Conservation (phyloP, 306 rosid genomes). For the Quercus dentata region DNA sequence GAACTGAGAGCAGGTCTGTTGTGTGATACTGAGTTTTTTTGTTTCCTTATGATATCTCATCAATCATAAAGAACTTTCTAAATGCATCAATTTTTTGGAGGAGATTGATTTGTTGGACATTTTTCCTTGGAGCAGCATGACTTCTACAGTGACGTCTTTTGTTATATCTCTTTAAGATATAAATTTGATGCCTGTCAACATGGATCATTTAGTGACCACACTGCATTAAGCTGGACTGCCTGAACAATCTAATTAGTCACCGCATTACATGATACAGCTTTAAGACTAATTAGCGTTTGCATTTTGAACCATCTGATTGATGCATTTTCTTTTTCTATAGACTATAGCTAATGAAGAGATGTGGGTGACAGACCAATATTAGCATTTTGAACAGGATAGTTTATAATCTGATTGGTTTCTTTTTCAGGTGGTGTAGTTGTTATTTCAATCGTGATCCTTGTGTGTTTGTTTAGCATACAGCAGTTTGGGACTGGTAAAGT, state of each 20-base stretch:
- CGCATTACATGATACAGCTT: not conserved
- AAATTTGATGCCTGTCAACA: not conserved
- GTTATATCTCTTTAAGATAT: not conserved
- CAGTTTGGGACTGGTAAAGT: constrained; percentile 85
- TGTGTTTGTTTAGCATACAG: constrained; percentile 81
- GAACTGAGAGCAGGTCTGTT: not conserved
- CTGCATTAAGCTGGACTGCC: not conserved
- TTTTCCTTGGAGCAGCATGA: not conserved
- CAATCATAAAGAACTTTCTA: not conserved
- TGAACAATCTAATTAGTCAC: not conserved
- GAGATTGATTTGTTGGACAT: not conserved
- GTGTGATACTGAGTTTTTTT: not conserved
- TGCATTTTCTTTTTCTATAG: not conserved
- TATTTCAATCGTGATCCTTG: constrained; percentile 61
- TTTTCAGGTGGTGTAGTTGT: constrained; percentile 69
- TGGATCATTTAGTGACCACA: not conserved
- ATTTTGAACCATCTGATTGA: not conserved
- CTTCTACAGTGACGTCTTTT: not conserved
- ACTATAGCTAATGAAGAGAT: constrained; percentile 4
- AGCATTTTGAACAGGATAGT: constrained; percentile 9
- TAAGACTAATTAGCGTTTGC: not conserved
- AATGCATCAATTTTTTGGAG: not conserved
- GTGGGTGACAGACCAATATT: not conserved
- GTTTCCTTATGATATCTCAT: not conserved
- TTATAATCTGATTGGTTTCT: constrained; percentile 17